Evolutionary conservation across 306 rosid species (phyloP), one percentile per base, ranked within the genome.

Genomic region (Coriaria nepalensis): DNA sequence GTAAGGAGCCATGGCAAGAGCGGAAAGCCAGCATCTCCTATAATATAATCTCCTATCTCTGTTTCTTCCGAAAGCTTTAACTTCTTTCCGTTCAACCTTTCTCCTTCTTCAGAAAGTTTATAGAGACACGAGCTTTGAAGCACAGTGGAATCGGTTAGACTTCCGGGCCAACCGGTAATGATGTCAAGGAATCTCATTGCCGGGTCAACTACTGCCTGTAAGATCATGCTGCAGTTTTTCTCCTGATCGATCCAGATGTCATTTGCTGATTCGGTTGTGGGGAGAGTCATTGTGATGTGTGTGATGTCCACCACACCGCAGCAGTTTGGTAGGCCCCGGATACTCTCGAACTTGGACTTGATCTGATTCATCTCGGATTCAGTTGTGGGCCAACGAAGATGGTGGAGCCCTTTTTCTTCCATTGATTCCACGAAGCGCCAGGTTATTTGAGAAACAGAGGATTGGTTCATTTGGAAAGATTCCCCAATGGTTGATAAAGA

Each of bases 161-260:
- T 87, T 64, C 96, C 94, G 1, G 96, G 96, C 93, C 96, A 87
- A 41, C 96, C 94, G 4, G 85, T 59, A 50, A 83, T 65, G 63
- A 87, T 58, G 73, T 78, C 81, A 8, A 77, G 72, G 67, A 87
- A 80, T 72, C 84, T 80, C 81, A 80, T 55, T 51, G 75, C 74
- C 0, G 93, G 78, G 58, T 87, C 96, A 49, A 87, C 94, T 8
- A 87, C 65, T 61, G 80, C 96, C 71, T 78, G 96, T 70, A 87
- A 56, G 51, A 68, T 47, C 94, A 87, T 87, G 81, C 96, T 87
- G 73, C 94, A 75, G 61, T 87, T 87, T 73, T 76, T 70, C 79
- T 80, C 79, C 0, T 45, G 52, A 37, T 87, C 94, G n/a, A 83
- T 72, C 94, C 94, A 87, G 66, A 80, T 68, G 7, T 72, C 73